Percentiles rank a stretch among this genome's conserved stretches.
Conservation (phyloP, 202 grass and related monocot genomes). For the Hordeum pubiflorum region DNA sequence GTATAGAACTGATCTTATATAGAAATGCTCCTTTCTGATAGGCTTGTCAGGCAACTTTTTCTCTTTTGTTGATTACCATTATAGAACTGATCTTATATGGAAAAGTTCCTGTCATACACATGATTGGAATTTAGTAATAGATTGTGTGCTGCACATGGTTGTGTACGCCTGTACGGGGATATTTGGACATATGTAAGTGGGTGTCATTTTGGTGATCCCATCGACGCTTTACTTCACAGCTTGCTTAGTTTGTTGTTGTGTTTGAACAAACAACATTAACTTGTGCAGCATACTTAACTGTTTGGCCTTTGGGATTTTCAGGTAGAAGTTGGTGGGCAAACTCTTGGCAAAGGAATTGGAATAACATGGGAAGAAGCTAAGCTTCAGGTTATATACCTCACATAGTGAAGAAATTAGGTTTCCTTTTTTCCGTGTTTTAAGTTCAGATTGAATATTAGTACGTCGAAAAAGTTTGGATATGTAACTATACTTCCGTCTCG, state of each 20-base stretch:
- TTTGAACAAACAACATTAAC: not conserved
- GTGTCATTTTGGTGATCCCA: not conserved
- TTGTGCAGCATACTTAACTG: not conserved
- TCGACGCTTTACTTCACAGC: not conserved
- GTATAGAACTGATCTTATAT: not conserved
- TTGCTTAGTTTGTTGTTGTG: not conserved
- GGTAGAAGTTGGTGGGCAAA: conserved; percentile 76
- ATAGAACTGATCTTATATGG: not conserved
- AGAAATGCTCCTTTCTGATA: not conserved
- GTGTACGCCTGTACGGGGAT: not conserved
- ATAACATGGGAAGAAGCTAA: conserved; percentile 94
- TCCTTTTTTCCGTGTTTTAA: not conserved
- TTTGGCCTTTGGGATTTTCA: conserved; percentile 22
- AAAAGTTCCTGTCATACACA: not conserved
- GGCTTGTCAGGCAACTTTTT: no score
- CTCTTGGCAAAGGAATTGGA: conserved; percentile 57
- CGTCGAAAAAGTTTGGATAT: not conserved
- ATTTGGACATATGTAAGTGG: not conserved
- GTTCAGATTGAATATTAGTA: not conserved
- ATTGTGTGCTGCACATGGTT: not conserved
- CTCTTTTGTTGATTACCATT: not conserved
- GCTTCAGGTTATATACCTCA: conserved; percentile 42
- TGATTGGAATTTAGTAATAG: not conserved
- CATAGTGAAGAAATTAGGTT: not conserved
- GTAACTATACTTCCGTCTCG: not conserved